A percentile compares a stretch with the other conserved stretches of the same genome.
These are phyloP conservation scores for Cyclotella cryptica DNA, from an alignment of 108 stramenopile genomes.

Conservation along the genomic window DNA sequence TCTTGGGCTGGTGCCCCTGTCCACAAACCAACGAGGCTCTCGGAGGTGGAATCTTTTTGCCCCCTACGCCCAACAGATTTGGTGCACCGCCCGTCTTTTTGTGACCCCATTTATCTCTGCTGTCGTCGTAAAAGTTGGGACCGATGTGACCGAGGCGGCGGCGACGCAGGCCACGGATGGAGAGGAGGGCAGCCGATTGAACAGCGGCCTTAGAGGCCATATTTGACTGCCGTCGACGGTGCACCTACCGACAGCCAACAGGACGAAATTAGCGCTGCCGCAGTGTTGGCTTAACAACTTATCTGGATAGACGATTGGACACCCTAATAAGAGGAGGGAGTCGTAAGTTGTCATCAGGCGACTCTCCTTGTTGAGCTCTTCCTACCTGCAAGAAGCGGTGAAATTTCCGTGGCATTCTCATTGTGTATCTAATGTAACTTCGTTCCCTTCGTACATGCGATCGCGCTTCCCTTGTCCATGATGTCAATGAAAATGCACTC, in stretches of 20 bases:
- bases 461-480: neutral
- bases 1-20: slow-evolving; percentile 11
- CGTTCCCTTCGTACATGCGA: neutral
- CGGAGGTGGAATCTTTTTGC: slow-evolving; percentile 22
- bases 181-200: slow-evolving; percentile 42
- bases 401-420: too few relatives aligned
- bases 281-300: neutral
- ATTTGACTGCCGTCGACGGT: neutral
- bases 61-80: slow-evolving; percentile 18
- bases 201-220: slow-evolving; percentile 38
- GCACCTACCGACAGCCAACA: neutral
- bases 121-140: slow-evolving; percentile 43
- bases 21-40: slow-evolving; percentile 50
- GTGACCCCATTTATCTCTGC: slow-evolving; percentile 53
- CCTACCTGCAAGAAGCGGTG: too few relatives aligned
- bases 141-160: slow-evolving; percentile 53
- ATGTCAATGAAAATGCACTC: neutral
- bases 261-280: neutral
- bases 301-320: too few relatives aligned
- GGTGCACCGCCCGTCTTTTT: slow-evolving; percentile 29
- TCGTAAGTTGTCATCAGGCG: too few relatives aligned
- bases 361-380: too few relatives aligned
- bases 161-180: slow-evolving; percentile 43
- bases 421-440: too few relatives aligned
- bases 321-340: too few relatives aligned